Evolutionary conservation across 257 asterid species (phyloP).

Genomic region (Datura wrightii): DNA sequence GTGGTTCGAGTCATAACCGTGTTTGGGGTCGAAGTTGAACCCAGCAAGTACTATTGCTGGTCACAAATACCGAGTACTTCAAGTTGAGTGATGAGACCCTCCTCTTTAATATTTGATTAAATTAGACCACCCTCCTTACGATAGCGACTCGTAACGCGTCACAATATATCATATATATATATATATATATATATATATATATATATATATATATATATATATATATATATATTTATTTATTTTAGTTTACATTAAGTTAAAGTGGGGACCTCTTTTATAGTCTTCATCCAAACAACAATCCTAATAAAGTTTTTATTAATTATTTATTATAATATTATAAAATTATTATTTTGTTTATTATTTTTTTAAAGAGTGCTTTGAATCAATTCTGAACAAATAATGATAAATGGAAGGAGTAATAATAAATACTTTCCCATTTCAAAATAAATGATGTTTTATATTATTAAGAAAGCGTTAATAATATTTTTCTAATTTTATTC

Average conservation of each 20-base stretch:
- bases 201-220: too few species aligned
- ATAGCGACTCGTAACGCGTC: neutral
- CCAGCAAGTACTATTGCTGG: neutral
- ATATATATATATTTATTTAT: too few species aligned
- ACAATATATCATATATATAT: neutral
- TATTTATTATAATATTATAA: too few species aligned
- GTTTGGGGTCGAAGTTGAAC: constrained; percentile 1
- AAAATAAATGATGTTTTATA: too few species aligned
- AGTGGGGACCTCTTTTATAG: neutral
- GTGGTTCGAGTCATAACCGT: constrained; percentile 5
- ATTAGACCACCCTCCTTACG: neutral
- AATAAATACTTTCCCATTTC: too few species aligned
- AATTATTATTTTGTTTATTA: too few species aligned
- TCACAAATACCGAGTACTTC: constrained; percentile 15
- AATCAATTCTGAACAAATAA: too few species aligned
- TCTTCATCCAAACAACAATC: neutral
- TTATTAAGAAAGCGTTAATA: too few species aligned
- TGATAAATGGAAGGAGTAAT: too few species aligned
- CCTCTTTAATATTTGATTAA: neutral
- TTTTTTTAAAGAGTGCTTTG: too few species aligned
- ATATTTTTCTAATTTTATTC: too few species aligned
- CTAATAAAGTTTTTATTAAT: neutral
- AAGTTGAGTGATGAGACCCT: neutral
- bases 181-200: too few species aligned
- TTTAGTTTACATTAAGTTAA: neutral